Evolutionary conservation across 2,329 filamentous ascomycete species (phyloP), one percentile per base, ranked within the genome.

Genomic region (Fusarium sp.): DNA sequence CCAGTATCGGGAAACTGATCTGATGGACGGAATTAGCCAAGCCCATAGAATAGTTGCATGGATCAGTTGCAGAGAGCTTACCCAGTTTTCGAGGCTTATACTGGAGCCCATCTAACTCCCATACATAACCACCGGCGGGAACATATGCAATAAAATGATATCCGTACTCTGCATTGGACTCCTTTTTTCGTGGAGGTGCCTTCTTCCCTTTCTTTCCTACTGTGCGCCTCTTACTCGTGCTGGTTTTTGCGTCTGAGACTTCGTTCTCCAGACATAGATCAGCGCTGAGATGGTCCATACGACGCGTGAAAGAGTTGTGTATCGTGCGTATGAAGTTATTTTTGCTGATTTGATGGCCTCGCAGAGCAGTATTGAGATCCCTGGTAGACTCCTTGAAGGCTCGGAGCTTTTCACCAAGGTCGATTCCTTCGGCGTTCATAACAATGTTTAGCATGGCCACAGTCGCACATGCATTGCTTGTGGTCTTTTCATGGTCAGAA

Each of bases 81-180:
- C 82, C 81, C 33, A 83, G 67, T 38, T 76, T 78, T 39, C 70
- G 87, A 7, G 94, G 95, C 71, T 91, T 89, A 45, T 84, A 84
- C 79, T 95, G 90, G 27, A 98, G 84, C 9, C 95, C 95, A 80
- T 98, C 95, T 10, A 98, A 89, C 79, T 95, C 93, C 94, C 94
- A 98, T 19, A 97, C 88, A 62, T 89, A 85, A 5, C 89, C 91
- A n/a, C 88, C 86, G 19, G 90, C 88, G 5, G 94, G 93, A 35
- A 98, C 90, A 78, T 95, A 97, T 11, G 94, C 95, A 71, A 97
- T 92, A 80, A 96, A 98, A 79, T 98, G 95, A 78, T 92, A 96
- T 0, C 89, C 91, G 18, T 88, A 86, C n/a, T 93, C 88, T 1
- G 86, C 82, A 11, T 87, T 83, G 9, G 82, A 80, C 18, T 82